Evolutionary conservation across 176 grass and related monocot genomes (phyloP), one percentile per base, ranked within the genome.

Genomic region (Oryza coarctata): DNA sequence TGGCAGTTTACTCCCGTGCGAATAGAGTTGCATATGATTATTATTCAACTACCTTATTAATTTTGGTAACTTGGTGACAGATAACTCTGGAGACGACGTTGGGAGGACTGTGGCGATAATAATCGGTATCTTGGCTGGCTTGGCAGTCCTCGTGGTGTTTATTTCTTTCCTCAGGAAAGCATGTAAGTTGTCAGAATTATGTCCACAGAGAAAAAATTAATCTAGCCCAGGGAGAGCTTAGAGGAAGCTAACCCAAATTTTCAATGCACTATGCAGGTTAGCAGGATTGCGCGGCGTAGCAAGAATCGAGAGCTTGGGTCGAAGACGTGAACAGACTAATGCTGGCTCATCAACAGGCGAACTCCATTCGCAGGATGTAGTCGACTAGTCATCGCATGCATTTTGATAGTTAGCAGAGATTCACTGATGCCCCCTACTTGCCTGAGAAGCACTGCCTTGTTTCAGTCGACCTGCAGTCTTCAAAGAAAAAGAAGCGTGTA

Each of bases 31-130:
- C n/a, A n/a, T n/a, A n/a, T n/a, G n/a, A n/a, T n/a, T n/a, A n/a
- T n/a, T n/a, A n/a, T n/a, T n/a, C n/a, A n/a, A n/a, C n/a, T n/a
- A n/a, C n/a, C n/a, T n/a, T n/a, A n/a, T n/a, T n/a, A n/a, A n/a
- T 33, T 67, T 84, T 45, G 39, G 34, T 12, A 63, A 15, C 49
- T 82, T 61, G 38, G 47, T 20, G 58, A 41, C 67, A 95, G 95
- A 83, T 22, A 55, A 91, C 61, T 71, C 83, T 7, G 88, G 57
- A 7, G 95, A 88, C 70, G 92, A 91, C n/a, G 78, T 93, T 70
- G 90, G 95, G 43, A 86, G 79, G 78, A 98, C 90, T 0, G 77
- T 93, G 38, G 96, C 96, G 7, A 95, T 95, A 84, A 93, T 94
- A 65, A 89, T 95, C 2, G 93, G 92, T n/a, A 86, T 95, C 82